These are phyloP conservation scores for Erigeron philadelphicus DNA, from an alignment of 140 eudicot genomes.

Conservation along the genomic window DNA sequence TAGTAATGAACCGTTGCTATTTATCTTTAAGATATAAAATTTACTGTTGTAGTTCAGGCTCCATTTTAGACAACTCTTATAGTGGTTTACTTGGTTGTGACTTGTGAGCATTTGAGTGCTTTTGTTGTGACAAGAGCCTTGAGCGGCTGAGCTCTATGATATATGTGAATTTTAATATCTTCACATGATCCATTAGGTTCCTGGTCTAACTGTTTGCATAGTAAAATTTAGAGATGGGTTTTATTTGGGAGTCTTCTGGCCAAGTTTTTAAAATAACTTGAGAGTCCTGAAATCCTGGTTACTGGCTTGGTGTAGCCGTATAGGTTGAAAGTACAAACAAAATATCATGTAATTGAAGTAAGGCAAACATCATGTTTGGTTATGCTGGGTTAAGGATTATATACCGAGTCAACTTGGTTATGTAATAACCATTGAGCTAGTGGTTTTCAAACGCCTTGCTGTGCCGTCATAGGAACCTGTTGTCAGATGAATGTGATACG, in stretches of 20 bases:
- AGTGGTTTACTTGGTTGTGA: conserved; percentile 15
- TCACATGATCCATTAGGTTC: too few species aligned
- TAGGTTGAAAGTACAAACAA: conserved; percentile 1
- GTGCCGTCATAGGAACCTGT: background rate
- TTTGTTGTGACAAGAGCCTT: too few species aligned
- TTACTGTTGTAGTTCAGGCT: background rate
- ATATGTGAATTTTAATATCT: too few species aligned
- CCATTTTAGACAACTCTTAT: conserved; percentile 3
- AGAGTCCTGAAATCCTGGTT: conserved; percentile 2
- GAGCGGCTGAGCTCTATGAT: too few species aligned
- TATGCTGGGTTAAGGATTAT: conserved; percentile 11
- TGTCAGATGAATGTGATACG: background rate
- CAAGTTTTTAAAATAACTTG: background rate
- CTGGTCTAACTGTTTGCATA: too few species aligned
- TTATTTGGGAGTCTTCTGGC: background rate
- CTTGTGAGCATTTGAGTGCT: conserved; percentile 7
- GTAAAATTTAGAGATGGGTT: too few species aligned
- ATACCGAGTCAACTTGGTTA: conserved; percentile 12
- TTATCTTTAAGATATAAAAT: conserved; percentile 6
- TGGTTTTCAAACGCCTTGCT: conserved; percentile 3
- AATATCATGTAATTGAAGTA: conserved; percentile 1
- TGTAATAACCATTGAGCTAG: background rate
- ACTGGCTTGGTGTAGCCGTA: conserved; percentile 4
- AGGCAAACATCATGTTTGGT: conserved; percentile 1
- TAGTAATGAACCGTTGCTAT: conserved; percentile 14